Evolutionary conservation across 1,284 basidiomycete species (phyloP), one percentile per base, ranked within the genome.

Genomic region (Leccinum subrobustum): DNA sequence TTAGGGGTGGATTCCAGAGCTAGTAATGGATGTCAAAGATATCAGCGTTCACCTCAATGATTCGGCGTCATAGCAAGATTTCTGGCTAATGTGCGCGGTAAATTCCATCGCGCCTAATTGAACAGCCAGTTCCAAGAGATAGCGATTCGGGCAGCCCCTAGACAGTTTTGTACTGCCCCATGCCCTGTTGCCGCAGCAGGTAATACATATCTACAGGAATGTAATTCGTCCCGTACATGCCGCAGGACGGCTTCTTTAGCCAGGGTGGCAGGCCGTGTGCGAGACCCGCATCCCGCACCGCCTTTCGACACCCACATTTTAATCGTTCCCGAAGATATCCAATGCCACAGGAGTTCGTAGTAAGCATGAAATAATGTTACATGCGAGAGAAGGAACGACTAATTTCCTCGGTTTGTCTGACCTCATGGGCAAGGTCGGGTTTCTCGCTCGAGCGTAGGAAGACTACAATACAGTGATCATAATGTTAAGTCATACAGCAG

Each of bases 291-390:
- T n/a, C 37, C 20, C 37, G 31, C 60, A 50, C 39, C 51, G 64
- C 56, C 56, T 58, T 57, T 50, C 61, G 47, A 51, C 61, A 54
- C 56, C 31, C 25, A 57, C 29, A 48, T 48, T 64, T 60, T 25
- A 56, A 70, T 42, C 44, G 6, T 57, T 52, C 52, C 66, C 51
- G 47, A 16, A 60, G 18, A 60, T n/a, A 23, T 52, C 31, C 42
- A 39, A 39, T 37, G 16, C 56, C 42, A 39, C 52, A 18, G 58
- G 18, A 29, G 54, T 52, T 59, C 48, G 52, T 57, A 31, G 39
- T 7, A 61, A 58, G 57, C 60, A 60, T 67, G 54, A 44, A 65
- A 70, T 64, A 68, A 65, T 37, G 64, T 70, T 60, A 65, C 50
- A 44, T 63, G 65, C 23, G 14, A 6, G 6, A 16, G 14, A 51